Evolutionary conservation across 192 early-diverging fungal species (phyloP).

Genomic region (Backusella macrospora): DNA sequence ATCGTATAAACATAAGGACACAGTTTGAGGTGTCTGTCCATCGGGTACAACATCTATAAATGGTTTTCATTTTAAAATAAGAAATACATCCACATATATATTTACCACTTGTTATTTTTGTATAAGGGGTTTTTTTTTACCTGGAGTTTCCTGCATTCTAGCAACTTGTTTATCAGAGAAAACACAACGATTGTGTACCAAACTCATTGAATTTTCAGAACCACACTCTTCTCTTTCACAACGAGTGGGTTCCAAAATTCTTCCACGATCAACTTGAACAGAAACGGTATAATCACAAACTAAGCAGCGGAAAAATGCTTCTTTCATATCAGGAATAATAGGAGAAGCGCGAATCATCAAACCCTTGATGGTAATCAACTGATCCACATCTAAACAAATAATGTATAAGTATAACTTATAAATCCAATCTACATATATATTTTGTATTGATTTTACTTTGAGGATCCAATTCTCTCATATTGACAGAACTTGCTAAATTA

Average conservation of each 20-base stretch:
- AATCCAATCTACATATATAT: background rate
- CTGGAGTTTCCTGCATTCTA: slow-evolving; percentile 94
- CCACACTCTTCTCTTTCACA: slow-evolving; percentile 83
- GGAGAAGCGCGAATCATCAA: slow-evolving; percentile 90
- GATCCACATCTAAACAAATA: slow-evolving; percentile 82
- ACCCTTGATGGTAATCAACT: slow-evolving; percentile 93
- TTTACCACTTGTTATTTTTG: background rate
- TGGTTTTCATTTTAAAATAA: slow-evolving; percentile 1
- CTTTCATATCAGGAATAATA: slow-evolving; percentile 93
- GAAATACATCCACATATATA: background rate
- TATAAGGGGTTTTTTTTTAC: slow-evolving; percentile 32
- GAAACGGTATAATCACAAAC: slow-evolving; percentile 83
- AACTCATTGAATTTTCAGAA: slow-evolving; percentile 78
- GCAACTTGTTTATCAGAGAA: slow-evolving; percentile 95
- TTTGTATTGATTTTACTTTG: slow-evolving; percentile 46
- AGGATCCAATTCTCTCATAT: slow-evolving; percentile 96
- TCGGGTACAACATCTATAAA: slow-evolving; percentile 84
- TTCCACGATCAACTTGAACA: slow-evolving; percentile 85
- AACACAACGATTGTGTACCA: slow-evolving; percentile 93
- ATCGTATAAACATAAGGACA: slow-evolving; percentile 89
- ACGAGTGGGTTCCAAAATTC: slow-evolving; percentile 80
- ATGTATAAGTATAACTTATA: background rate
- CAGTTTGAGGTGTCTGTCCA: slow-evolving; percentile 97
- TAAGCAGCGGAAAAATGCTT: slow-evolving; percentile 92
- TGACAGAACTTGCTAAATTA: slow-evolving; percentile 75